phyloP scores from a whole-genome alignment of 345 rosid species.

The Eucalyptus curtisii region DNA sequence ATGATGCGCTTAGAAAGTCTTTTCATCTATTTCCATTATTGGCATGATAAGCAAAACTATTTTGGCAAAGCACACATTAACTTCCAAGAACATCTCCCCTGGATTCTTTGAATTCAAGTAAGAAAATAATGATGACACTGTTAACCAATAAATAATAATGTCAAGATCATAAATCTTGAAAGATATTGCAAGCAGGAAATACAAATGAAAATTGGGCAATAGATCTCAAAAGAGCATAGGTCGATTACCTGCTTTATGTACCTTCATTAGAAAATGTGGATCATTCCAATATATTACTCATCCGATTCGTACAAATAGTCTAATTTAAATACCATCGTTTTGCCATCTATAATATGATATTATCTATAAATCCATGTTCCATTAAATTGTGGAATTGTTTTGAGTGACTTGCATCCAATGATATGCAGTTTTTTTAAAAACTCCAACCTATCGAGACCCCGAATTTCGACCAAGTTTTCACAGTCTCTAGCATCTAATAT shows the following conservation, averaged over 20 bases:
- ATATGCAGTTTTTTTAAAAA: no score
- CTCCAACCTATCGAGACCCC: neutral
- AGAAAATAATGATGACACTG: no score
- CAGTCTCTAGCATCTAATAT: rapidly evolving
- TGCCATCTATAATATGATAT: rapidly evolving
- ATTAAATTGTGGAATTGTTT: neutral
- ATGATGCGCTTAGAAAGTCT: slow-evolving; percentile 14
- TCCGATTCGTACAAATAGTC: no score
- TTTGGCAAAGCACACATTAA: neutral
- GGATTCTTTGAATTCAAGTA: neutral
- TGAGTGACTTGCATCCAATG: neutral
- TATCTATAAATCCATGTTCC: rapidly evolving
- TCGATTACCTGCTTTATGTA: no score
- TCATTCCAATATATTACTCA: no score
- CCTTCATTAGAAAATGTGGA: no score
- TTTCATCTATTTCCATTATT: neutral
- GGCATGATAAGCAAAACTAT: neutral
- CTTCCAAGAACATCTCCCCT: neutral
- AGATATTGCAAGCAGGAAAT: neutral
- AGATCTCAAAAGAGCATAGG: no score
- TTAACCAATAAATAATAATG: no score
- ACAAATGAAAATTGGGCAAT: no score
- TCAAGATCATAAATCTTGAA: neutral
- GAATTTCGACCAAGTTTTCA: neutral
- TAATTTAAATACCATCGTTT: no score